A percentile compares a stretch with the other conserved stretches of the same genome.
These are phyloP conservation scores for Dendrobium huoshanense DNA, from an alignment of 106 monocot species.

Conservation along the genomic window DNA sequence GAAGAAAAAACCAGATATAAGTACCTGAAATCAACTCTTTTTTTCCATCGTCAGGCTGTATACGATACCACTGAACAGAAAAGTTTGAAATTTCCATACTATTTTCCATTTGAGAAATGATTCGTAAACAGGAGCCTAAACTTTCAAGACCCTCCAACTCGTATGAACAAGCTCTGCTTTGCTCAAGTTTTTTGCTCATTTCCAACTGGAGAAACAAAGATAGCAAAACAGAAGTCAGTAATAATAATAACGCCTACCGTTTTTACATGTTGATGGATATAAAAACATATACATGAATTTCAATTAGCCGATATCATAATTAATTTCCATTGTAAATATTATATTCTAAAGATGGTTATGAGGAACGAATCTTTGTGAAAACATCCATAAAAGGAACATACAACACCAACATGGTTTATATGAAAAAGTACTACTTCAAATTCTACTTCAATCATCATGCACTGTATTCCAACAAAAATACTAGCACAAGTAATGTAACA, in stretches of 20 bases:
- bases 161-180: conserved; percentile 26
- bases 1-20: conserved; percentile 3
- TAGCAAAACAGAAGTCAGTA: background rate
- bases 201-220: conserved; percentile 40
- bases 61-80: conserved; percentile 72
- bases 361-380: background rate
- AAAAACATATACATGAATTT: background rate
- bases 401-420: background rate
- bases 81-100: conserved; percentile 38
- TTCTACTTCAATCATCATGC: background rate
- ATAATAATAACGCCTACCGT: background rate
- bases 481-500: background rate
- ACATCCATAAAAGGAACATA: background rate
- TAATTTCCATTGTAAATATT: background rate
- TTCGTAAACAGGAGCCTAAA: conserved; percentile 64
- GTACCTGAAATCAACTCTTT: conserved; percentile 78
- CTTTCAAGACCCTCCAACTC: conserved; percentile 65
- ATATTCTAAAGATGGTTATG: background rate
- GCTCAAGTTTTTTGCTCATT: conserved; percentile 43
- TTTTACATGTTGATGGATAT: background rate
- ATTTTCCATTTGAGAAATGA: conserved; percentile 27
- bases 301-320: background rate
- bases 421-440: background rate
- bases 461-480: background rate
- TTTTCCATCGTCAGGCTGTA: conserved; percentile 45